Evolutionary conservation across 495 filamentous ascomycete species (phyloP).

Genomic region (Rostrohypoxylon terebratum): DNA sequence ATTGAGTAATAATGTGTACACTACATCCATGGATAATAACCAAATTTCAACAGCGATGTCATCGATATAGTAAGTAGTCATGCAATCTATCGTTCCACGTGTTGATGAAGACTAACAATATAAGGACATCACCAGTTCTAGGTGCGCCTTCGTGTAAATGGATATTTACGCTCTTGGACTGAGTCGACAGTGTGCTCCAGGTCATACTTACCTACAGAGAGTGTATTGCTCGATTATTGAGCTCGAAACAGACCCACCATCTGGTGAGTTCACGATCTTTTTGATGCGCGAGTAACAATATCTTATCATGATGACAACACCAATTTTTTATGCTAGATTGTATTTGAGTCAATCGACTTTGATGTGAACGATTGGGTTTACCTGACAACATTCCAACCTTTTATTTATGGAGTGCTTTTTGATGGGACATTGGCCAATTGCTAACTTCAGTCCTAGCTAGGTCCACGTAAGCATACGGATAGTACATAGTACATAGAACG

Average conservation of each 20-base stretch:
- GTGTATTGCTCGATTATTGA: not conserved
- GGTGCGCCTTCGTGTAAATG: conserved; percentile 7
- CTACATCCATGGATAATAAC: conserved; percentile 9
- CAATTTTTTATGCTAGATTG: conserved; percentile 55
- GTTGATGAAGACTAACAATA: conserved; percentile 8
- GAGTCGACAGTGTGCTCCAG: not conserved
- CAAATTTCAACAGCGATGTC: not conserved
- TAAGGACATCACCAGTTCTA: not conserved
- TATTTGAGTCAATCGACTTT: conserved; percentile 53
- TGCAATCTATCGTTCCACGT: not conserved
- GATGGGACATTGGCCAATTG: conserved; percentile 3
- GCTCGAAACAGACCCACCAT: not conserved
- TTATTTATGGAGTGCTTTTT: not conserved
- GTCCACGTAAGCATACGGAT: conserved; percentile 4
- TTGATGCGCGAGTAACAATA: not conserved
- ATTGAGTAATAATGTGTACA: conserved; percentile 28
- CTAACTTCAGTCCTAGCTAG: conserved; percentile 28
- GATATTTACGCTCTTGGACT: not conserved
- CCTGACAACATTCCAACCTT: conserved; percentile 24
- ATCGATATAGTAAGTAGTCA: conserved; percentile 19
- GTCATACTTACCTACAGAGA: not conserved
- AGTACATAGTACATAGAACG: not conserved
- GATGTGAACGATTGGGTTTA: conserved; percentile 52
- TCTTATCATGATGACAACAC: conserved; percentile 48
- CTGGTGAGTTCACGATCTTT: conserved; percentile 25